Evolutionary conservation across 2,329 filamentous ascomycete species (phyloP), one percentile per base, ranked within the genome.

Genomic region (Cladosporium phlei): DNA sequence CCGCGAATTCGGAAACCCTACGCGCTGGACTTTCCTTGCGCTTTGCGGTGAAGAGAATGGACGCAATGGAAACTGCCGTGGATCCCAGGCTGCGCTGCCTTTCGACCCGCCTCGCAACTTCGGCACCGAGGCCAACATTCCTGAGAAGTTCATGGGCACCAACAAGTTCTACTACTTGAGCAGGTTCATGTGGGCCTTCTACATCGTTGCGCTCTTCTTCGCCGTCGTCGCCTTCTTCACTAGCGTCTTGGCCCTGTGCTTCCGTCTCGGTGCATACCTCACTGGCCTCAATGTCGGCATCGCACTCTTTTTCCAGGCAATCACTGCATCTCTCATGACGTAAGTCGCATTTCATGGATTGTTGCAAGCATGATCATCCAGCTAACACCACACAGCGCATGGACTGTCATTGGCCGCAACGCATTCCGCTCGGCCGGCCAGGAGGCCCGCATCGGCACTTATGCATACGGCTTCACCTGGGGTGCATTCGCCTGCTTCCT

Each of bases 1-100:
- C 30, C 83, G 88, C 10, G 79, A 83, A 43, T 52, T 74, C 40
- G 65, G 66, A 34, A 72, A 74, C 52, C 71, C 72, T 14, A 83
- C 88, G 10, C 83, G 91, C 70, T 97, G 91, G 91, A 94, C 89
- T 27, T 95, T 85, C 70, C 93, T 94, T 75, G 83, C 86, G 66
- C 74, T 94, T 52, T 95, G 90, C 70, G 80, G 82, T 43, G 72
- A 72, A 22, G 70, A 70, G 52, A 66, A 70, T 37, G 74, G 74
- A 22, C 66, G 82, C 63, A 73, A 72, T 42, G 69, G 63, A 43
- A 66, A 85, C 67, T 96, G 88, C 69, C 77, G 80, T 50, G 60
- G 60, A 1, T 66, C 78, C 2, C 76, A 80, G 14, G 85, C 82
- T 1, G 78, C 67, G 59, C 84, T 64, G 69, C 88, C 69, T 62